Conservation (phyloP, 352 stramenopile species). For the Pythium myriotylum region DNA sequence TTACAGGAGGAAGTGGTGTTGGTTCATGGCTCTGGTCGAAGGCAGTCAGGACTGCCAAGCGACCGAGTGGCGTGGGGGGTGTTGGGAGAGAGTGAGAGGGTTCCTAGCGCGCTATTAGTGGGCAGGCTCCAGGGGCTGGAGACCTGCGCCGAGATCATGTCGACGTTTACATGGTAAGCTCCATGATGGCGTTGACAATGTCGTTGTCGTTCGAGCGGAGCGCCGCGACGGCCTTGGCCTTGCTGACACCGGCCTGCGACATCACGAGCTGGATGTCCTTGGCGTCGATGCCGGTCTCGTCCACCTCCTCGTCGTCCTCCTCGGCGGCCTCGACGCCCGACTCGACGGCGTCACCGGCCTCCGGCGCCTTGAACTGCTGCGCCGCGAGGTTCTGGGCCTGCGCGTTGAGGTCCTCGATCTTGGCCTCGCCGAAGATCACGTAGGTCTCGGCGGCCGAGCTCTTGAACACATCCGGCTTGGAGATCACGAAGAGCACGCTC, state of each 20-base stretch:
- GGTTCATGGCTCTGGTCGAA: constrained; percentile 24
- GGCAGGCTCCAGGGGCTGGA: neutral
- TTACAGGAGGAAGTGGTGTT: constrained; percentile 16
- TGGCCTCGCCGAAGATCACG: constrained; percentile 99
- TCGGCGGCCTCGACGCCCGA: constrained; percentile 44
- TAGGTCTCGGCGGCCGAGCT: constrained; percentile 93
- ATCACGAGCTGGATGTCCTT: constrained; percentile 99
- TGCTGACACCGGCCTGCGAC: constrained; percentile 91
- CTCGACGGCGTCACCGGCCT: constrained; percentile 39
- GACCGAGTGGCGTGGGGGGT: constrained; percentile 22
- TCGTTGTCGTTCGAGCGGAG: constrained; percentile 98
- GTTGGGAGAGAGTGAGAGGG: constrained; percentile 5
- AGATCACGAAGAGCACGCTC: constrained; percentile 97
- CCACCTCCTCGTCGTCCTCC: constrained; percentile 90
- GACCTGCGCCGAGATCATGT: neutral
- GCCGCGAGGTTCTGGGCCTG: constrained; percentile 87
- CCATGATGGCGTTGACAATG: constrained; percentile 99
- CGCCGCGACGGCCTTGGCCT: constrained; percentile 95
- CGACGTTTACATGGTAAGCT: constrained; percentile 95
- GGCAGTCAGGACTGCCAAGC: neutral
- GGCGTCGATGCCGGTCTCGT: constrained; percentile 96
- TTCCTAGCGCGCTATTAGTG: constrained; percentile 34
- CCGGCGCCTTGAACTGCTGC: constrained; percentile 92
- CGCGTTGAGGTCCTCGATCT: constrained; percentile 96
- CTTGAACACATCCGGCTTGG: constrained; percentile 98